These are phyloP conservation scores for Metschnikowia colocasiae DNA, from an alignment of 805 yeast genomes.

Conservation along the genomic window DNA sequence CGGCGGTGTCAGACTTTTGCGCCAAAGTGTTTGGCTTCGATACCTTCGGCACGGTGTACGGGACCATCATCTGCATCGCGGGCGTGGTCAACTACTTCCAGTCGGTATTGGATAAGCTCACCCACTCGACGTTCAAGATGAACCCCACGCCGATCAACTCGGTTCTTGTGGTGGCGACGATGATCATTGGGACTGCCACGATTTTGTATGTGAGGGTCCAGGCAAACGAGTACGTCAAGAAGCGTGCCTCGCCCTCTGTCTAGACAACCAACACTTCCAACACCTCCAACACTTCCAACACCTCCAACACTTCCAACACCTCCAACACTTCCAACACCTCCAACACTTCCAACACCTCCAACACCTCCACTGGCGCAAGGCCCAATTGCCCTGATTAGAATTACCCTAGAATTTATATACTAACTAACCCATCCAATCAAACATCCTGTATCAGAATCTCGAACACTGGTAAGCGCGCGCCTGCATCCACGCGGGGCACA, in stretches of 20 bases:
- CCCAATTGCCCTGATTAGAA: too few relatives aligned
- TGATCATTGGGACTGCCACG: conserved; percentile 41
- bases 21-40: conserved; percentile 63
- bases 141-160: conserved; percentile 52
- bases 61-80: conserved; percentile 51
- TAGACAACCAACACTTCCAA: too few relatives aligned
- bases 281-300: too few relatives aligned
- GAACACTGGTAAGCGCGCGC: too few relatives aligned
- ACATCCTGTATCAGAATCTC: too few relatives aligned
- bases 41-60: conserved; percentile 58
- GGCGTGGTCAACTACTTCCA: conserved; percentile 51
- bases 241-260: neutral
- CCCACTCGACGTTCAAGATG: conserved; percentile 52
- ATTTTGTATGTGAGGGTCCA: conserved; percentile 34
- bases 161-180: conserved; percentile 36
- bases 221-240: conserved; percentile 8
- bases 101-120: conserved; percentile 42
- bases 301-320: too few relatives aligned
- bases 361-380: too few relatives aligned
- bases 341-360: too few relatives aligned
- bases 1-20: conserved; percentile 54
- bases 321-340: too few relatives aligned
- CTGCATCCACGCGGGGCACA: neutral
- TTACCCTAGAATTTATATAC: too few relatives aligned
- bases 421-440: too few relatives aligned